phyloP scores from a whole-genome alignment of 140 eudicot genomes.

The Flaveria floridana region DNA sequence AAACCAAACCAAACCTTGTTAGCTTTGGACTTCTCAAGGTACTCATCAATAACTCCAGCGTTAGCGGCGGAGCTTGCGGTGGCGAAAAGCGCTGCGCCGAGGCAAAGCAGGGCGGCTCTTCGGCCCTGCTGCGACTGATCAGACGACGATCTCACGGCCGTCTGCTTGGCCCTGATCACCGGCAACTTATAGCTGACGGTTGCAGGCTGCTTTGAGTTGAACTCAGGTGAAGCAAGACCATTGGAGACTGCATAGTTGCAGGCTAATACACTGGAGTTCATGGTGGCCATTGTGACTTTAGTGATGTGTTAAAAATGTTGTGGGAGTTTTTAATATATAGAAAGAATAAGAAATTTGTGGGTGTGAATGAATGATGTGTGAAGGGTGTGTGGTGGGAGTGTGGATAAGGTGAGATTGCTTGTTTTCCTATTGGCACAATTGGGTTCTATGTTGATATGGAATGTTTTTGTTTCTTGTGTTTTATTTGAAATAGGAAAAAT shows the following conservation, averaged over 20 bases:
- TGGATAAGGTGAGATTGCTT: constrained; percentile 99
- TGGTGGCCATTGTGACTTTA: constrained; percentile 59
- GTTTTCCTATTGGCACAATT: constrained; percentile 69
- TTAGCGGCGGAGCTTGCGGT: constrained; percentile 67
- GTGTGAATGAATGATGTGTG: constrained; percentile 27
- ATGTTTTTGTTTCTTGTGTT: background rate
- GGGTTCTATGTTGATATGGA: constrained; percentile 31
- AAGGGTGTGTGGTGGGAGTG: constrained; percentile 75
- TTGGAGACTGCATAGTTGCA: constrained; percentile 69
- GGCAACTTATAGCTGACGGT: constrained; percentile 43
- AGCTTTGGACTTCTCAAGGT: constrained; percentile 79
- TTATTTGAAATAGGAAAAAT: background rate
- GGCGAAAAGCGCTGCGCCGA: constrained; percentile 81
- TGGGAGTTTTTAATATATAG: constrained; percentile 20
- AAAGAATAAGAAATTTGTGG: constrained; percentile 29
- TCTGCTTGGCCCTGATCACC: constrained; percentile 62
- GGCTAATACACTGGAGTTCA: constrained; percentile 79
- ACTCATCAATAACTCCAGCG: constrained; percentile 79
- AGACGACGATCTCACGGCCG: background rate
- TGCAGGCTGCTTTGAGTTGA: constrained; percentile 52
- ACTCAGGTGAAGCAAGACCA: constrained; percentile 48
- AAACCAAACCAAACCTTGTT: constrained; percentile 60
- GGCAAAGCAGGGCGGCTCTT: constrained; percentile 70
- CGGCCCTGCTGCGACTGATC: constrained; percentile 48
- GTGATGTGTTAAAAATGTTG: constrained; percentile 6